These are phyloP conservation scores for Xeromyces bisporus DNA, from an alignment of 495 filamentous ascomycete species.

Conservation along the genomic window DNA sequence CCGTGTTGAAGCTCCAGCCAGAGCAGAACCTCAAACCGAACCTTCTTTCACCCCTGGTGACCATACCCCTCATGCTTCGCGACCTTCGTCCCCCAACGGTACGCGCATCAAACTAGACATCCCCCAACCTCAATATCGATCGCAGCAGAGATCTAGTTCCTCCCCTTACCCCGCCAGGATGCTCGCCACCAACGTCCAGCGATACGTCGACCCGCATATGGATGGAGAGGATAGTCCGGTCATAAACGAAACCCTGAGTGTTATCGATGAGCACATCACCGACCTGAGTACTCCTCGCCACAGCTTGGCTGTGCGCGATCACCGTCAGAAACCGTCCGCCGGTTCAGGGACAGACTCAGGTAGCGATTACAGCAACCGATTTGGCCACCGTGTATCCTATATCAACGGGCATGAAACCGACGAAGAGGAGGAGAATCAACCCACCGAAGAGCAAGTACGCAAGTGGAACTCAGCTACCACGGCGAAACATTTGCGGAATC, in stretches of 20 bases:
- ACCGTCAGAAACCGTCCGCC: too few species aligned
- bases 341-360: slow-evolving; percentile 72
- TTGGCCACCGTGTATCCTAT: slow-evolving; percentile 66
- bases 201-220: slow-evolving; percentile 26
- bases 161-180: slow-evolving; percentile 24
- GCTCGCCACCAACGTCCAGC: slow-evolving; percentile 27
- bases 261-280: slow-evolving; percentile 96
- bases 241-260: slow-evolving; percentile 90
- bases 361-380: slow-evolving; percentile 73
- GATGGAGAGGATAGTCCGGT: slow-evolving; percentile 56
- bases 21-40: slow-evolving; percentile 3
- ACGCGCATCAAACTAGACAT: slow-evolving; percentile 10
- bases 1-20: neutral
- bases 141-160: slow-evolving; percentile 25
- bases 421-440: slow-evolving; percentile 40
- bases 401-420: slow-evolving; percentile 81
- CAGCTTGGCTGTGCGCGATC: slow-evolving; percentile 32
- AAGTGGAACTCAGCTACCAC: slow-evolving; percentile 64
- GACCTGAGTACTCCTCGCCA: slow-evolving; percentile 68
- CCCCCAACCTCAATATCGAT: slow-evolving; percentile 8
- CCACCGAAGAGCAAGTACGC: slow-evolving; percentile 48
- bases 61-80: slow-evolving; percentile 31
- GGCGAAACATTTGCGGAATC: slow-evolving; percentile 64
- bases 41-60: slow-evolving; percentile 19
- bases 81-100: slow-evolving; percentile 24